Evolutionary conservation across 2,329 filamentous ascomycete species (phyloP).

Genomic region (Aspergillus japonicus): DNA sequence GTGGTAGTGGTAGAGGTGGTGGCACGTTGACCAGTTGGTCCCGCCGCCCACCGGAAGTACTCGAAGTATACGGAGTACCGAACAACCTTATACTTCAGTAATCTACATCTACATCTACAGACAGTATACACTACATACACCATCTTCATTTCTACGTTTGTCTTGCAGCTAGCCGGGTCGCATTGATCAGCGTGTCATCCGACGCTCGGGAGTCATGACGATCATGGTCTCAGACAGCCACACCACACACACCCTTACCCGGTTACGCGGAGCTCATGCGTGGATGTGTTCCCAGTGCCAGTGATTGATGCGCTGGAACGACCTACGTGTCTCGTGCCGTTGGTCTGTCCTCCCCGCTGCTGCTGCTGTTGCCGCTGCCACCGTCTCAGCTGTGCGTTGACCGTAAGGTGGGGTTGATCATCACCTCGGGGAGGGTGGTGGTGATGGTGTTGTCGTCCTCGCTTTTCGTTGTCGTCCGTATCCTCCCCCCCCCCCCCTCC

Average conservation of each 20-base stretch:
- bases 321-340: slow-evolving; percentile 17
- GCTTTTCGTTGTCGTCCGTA: not conserved
- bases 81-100: too few species aligned
- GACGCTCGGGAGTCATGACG: not conserved
- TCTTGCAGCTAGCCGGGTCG: slow-evolving; percentile 10
- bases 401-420: slow-evolving; percentile 13
- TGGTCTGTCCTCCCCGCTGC: not conserved
- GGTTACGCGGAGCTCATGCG: slow-evolving; percentile 10
- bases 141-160: not conserved
- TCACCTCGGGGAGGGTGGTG: slow-evolving; percentile 1
- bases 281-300: slow-evolving; percentile 12
- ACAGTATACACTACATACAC: too few species aligned
- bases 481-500: not conserved
- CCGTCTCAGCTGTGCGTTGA: slow-evolving; percentile 2
- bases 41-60: not conserved
- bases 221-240: slow-evolving; percentile 18
- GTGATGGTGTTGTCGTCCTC: slow-evolving; percentile 5
- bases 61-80: not conserved
- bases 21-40: not conserved
- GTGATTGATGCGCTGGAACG: slow-evolving; percentile 14
- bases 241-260: not conserved
- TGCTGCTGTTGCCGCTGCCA: slow-evolving; percentile 9
- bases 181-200: slow-evolving; percentile 15
- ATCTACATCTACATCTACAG: too few species aligned
- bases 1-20: not conserved